A percentile compares a stretch with the other conserved stretches of the same genome.
Evolutionary conservation across 768 basidiomycete species (phyloP).

Genomic region (Podaxis sp.): DNA sequence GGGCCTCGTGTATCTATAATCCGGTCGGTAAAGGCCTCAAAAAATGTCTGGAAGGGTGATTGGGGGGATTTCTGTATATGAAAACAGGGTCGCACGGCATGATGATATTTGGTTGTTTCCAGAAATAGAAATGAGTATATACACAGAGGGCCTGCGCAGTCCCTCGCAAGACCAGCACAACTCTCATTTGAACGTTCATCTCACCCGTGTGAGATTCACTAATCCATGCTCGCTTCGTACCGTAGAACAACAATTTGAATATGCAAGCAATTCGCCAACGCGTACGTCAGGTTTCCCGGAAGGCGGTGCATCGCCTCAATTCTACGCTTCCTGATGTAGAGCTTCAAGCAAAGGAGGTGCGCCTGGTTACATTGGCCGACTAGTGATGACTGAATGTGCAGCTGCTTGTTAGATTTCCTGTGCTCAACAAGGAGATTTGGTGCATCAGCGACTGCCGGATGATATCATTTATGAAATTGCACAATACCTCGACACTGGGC

Average conservation of each 20-base stretch:
- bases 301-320: not conserved
- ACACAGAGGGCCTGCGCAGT: too few species aligned
- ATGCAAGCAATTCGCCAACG: not conserved
- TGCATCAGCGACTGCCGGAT: not conserved
- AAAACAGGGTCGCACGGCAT: too few species aligned
- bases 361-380: not conserved
- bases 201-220: not conserved
- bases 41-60: too few species aligned
- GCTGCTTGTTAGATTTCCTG: not conserved
- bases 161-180: too few species aligned
- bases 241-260: not conserved
- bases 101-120: too few species aligned
- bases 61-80: too few species aligned
- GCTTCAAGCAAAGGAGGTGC: not conserved
- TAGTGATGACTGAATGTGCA: not conserved
- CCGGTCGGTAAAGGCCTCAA: too few species aligned
- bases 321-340: not conserved
- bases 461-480: conserved; percentile 7
- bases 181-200: not conserved
- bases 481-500: not conserved
- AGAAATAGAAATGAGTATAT: too few species aligned
- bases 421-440: not conserved
- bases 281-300: not conserved
- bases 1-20: too few species aligned
- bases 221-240: not conserved